Percentiles rank a stretch among this genome's conserved stretches.
These are phyloP conservation scores for Protomyces inundatus DNA, from an alignment of 1,139 yeast species.

Conservation along the genomic window DNA sequence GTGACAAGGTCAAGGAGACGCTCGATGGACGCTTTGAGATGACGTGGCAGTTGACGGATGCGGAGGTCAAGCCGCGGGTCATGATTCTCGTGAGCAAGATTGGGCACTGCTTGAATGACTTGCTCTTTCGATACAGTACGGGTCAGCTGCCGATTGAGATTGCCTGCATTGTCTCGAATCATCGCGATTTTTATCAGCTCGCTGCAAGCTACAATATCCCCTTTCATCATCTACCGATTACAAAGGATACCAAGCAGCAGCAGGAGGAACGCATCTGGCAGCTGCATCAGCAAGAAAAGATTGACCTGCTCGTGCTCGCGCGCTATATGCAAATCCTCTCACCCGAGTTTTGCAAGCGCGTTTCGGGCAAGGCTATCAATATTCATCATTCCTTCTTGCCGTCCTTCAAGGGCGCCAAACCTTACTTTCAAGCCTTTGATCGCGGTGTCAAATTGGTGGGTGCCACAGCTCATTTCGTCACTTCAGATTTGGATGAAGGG, in stretches of 20 bases:
- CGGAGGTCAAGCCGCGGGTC: constrained; percentile 19
- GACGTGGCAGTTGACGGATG: constrained; percentile 19
- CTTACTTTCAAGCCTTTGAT: constrained; percentile 23
- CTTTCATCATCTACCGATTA: constrained; percentile 19
- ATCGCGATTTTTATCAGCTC: constrained; percentile 19
- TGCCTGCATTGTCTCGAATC: constrained; percentile 21
- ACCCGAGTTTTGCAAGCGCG: constrained; percentile 16
- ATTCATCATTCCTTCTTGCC: constrained; percentile 25
- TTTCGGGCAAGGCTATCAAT: constrained; percentile 24
- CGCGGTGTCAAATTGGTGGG: constrained; percentile 24
- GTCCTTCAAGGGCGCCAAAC: constrained; percentile 24
- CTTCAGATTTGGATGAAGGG: constrained; percentile 22
- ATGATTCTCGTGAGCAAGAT: constrained; percentile 22
- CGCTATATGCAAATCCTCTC: constrained; percentile 23
- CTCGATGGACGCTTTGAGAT: constrained; percentile 5
- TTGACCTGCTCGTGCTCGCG: constrained; percentile 21
- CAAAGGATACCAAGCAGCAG: constrained; percentile 10
- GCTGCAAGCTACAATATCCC: constrained; percentile 26
- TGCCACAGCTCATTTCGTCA: constrained; percentile 21
- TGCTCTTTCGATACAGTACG: constrained; percentile 19
- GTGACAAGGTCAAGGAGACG: not conserved
- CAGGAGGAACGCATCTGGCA: constrained; percentile 25
- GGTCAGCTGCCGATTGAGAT: constrained; percentile 23
- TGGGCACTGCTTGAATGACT: constrained; percentile 20
- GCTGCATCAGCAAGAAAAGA: constrained; percentile 21